Conservation (phyloP, 768 basidiomycete genomes). For the Hygrocybe coccinea region DNA sequence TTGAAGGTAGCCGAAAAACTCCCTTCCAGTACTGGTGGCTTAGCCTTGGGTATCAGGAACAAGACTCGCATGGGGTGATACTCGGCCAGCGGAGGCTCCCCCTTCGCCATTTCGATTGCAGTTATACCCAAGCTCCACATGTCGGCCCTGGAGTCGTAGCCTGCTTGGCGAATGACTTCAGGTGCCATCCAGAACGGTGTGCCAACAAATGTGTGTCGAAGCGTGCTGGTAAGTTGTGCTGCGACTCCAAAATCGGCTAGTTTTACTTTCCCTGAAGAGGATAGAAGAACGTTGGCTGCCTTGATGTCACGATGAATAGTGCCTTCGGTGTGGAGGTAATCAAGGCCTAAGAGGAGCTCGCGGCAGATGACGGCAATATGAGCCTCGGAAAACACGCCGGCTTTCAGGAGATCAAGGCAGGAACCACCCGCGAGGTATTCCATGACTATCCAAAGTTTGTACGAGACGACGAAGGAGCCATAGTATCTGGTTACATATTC, state of each 20-base stretch:
- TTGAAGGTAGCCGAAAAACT: conserved; percentile 82
- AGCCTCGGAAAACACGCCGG: conserved; percentile 83
- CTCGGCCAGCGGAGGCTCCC: conserved; percentile 93
- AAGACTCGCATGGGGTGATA: conserved; percentile 99
- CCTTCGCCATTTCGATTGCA: conserved; percentile 96
- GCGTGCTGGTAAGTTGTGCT: conserved; percentile 89
- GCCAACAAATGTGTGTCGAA: conserved; percentile 96
- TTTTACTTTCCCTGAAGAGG: conserved; percentile 89
- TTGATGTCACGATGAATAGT: conserved; percentile 99
- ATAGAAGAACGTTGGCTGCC: conserved; percentile 91
- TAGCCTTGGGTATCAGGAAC: conserved; percentile 96
- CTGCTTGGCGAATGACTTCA: conserved; percentile 95
- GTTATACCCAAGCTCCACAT: conserved; percentile 99
- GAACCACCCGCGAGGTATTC: conserved; percentile 99
- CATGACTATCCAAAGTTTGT: conserved; percentile 99
- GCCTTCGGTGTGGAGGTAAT: conserved; percentile 92
- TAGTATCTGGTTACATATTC: conserved; percentile 96
- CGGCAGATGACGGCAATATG: conserved; percentile 95
- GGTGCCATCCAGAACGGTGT: conserved; percentile 99
- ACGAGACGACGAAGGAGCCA: conserved; percentile 92
- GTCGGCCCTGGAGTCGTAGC: conserved; percentile 93
- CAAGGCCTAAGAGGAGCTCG: conserved; percentile 87
- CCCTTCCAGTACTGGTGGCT: conserved; percentile 86
- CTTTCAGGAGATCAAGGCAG: conserved; percentile 91
- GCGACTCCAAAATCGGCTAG: conserved; percentile 98